phyloP scores from a whole-genome alignment of 495 filamentous ascomycete genomes.

The Penicillium parvum region DNA sequence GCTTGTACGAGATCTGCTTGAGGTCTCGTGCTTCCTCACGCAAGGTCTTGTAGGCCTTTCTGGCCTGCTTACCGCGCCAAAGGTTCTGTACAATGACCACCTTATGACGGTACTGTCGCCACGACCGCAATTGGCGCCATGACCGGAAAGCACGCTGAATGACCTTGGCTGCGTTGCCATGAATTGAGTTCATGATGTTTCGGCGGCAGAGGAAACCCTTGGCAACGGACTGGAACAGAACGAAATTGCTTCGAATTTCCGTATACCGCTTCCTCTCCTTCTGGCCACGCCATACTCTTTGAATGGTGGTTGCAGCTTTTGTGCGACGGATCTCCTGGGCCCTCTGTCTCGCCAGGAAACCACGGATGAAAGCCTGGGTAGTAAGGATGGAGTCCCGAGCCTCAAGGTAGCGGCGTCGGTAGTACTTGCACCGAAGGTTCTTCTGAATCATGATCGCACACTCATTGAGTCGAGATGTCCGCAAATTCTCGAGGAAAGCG shows the following conservation, averaged over 20 bases:
- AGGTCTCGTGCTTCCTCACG: conserved; percentile 96
- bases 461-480: conserved; percentile 83
- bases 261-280: conserved; percentile 79
- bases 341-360: conserved; percentile 66
- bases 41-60: conserved; percentile 78
- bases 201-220: conserved; percentile 87
- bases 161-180: conserved; percentile 85
- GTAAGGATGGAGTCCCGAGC: conserved; percentile 74
- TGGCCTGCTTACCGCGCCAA: conserved; percentile 82
- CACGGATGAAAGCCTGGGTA: conserved; percentile 72
- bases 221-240: conserved; percentile 79
- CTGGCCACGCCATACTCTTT: conserved; percentile 87
- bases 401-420: conserved; percentile 86
- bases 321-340: conserved; percentile 77
- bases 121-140: conserved; percentile 69
- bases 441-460: conserved; percentile 99
- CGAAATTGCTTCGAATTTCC: conserved; percentile 70
- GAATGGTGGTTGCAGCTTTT: conserved; percentile 89
- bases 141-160: conserved; percentile 91
- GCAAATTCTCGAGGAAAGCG: conserved; percentile 90
- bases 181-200: conserved; percentile 85
- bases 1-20: conserved; percentile 97
- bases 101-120: conserved; percentile 85
- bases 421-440: conserved; percentile 93
- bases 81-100: conserved; percentile 87